Evolutionary conservation across 2,329 filamentous ascomycete genomes (phyloP), one percentile per base, ranked within the genome.

Genomic region (Emydomyces testavorans): DNA sequence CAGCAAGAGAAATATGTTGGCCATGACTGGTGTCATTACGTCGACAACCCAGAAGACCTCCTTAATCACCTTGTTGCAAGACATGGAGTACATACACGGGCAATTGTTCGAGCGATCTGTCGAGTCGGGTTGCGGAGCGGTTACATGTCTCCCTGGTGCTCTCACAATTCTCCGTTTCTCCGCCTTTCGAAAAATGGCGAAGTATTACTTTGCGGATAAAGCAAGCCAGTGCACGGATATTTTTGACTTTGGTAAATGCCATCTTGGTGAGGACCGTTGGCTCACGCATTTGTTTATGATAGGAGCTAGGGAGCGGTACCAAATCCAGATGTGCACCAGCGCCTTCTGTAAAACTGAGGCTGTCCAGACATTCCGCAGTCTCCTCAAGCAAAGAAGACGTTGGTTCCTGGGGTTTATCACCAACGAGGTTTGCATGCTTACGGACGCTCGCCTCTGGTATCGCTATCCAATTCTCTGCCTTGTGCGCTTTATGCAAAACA

Each of bases 251-350:
- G 88, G 86, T 49, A 96, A 96, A 69, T 89, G 85, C 59, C 89
- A 96, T 68, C 69, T 96, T 36, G 92, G 92, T 32, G 92, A 96
- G 66, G 92, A 98, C 66, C 78, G 90, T 53, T 96, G 90, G 89
- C 76, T 96, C 49, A 98, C 90, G 1, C 92, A 98, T 71, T 75
- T 98, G 50, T 95, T 98, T 73, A 98, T 98, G 92, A 92, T 96
- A 60, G 89, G 88, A 20, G 89, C 90, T 37, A 86, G 88, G 69
- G 80, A 93, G 64, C 78, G 85, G 34, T 93, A 94, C 65, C 92
- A 96, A 66, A 95, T 96, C 53, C 87, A 94, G 67, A 90, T 96
- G 82, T 95, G 92, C 65, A 94, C 89, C 0, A 90, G 87, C 47
- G 92, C 90, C 6, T 96, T 96, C 64, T 96, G 92, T 77, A 96